A percentile compares a stretch with the other conserved stretches of the same genome.
phyloP scores from a whole-genome alignment of 306 rosid genomes.

The Vicia villosa region DNA sequence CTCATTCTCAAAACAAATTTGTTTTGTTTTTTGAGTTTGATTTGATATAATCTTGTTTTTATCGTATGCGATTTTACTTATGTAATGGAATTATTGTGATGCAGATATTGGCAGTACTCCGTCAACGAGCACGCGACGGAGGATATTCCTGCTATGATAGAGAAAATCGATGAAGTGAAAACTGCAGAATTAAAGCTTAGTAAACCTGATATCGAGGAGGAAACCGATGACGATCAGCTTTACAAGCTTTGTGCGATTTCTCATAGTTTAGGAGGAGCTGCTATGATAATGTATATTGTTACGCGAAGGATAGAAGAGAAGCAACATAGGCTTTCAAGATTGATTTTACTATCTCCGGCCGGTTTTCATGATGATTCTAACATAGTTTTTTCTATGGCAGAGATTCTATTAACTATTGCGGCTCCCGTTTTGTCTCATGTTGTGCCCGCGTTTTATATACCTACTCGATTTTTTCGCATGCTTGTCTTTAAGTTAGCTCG shows the following conservation, averaged over 20 bases:
- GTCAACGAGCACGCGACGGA: conserved; percentile 90
- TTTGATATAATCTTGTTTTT: too few species aligned
- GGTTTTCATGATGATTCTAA: conserved; percentile 85
- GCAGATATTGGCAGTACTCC: conserved; percentile 93
- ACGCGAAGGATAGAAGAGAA: conserved; percentile 66
- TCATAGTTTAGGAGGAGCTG: conserved; percentile 98
- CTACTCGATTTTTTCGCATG: conserved; percentile 92
- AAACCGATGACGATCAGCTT: conserved; percentile 60
- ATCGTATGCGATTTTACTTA: background rate
- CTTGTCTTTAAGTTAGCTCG: conserved; percentile 87
- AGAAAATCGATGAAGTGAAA: conserved; percentile 82
- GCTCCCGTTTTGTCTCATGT: conserved; percentile 69
- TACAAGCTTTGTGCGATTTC: conserved; percentile 81
- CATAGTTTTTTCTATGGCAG: conserved; percentile 58
- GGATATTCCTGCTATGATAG: conserved; percentile 91
- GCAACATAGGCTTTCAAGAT: conserved; percentile 85
- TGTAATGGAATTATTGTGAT: background rate
- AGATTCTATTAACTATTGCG: conserved; percentile 50
- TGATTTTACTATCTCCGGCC: conserved; percentile 84
- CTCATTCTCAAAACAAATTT: conserved; percentile 13
- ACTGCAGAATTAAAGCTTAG: conserved; percentile 69
- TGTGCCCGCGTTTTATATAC: conserved; percentile 85
- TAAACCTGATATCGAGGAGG: conserved; percentile 64
- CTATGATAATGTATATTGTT: conserved; percentile 66
- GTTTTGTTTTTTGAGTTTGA: too few species aligned